Evolutionary conservation across 164 flowering plant species (phyloP).

Genomic region (Liquidambar formosana): DNA sequence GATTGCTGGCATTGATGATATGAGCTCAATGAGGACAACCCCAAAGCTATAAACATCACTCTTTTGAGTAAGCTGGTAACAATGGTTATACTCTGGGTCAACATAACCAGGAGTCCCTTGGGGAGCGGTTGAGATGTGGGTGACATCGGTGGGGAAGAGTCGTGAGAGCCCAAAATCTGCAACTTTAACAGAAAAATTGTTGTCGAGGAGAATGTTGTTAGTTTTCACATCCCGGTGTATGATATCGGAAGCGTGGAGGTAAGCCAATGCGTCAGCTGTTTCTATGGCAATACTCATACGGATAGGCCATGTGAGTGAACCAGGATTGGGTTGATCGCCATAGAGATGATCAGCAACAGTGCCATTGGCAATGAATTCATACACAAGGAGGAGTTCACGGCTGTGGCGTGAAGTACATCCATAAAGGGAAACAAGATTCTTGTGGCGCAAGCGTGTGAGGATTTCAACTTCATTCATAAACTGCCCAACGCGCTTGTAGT

Average conservation of each 20-base stretch:
- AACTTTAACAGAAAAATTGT: neutral
- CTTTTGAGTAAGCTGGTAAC: no score
- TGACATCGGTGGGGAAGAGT: slow-evolving; percentile 56
- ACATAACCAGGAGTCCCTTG: slow-evolving; percentile 84
- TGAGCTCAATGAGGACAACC: no score
- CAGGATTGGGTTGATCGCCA: slow-evolving; percentile 32
- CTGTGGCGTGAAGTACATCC: slow-evolving; percentile 38
- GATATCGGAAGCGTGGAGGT: slow-evolving; percentile 69
- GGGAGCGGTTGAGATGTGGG: slow-evolving; percentile 76
- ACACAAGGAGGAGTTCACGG: slow-evolving; percentile 73
- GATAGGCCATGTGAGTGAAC: slow-evolving; percentile 19
- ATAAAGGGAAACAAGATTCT: neutral
- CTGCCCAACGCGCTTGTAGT: neutral
- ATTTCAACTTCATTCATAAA: slow-evolving; percentile 61
- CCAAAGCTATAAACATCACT: no score
- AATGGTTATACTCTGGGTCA: slow-evolving; percentile 63
- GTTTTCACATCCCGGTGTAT: slow-evolving; percentile 84
- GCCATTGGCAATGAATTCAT: slow-evolving; percentile 58
- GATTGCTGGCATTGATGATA: no score
- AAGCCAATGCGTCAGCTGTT: slow-evolving; percentile 41
- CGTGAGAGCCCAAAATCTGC: slow-evolving; percentile 18
- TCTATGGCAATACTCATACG: slow-evolving; percentile 1
- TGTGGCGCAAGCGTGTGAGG: neutral
- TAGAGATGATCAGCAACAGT: slow-evolving; percentile 44
- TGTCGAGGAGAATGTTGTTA: slow-evolving; percentile 41